These are phyloP conservation scores for Pichia occidentalis DNA, from an alignment of 805 yeast genomes.

Conservation along the genomic window DNA sequence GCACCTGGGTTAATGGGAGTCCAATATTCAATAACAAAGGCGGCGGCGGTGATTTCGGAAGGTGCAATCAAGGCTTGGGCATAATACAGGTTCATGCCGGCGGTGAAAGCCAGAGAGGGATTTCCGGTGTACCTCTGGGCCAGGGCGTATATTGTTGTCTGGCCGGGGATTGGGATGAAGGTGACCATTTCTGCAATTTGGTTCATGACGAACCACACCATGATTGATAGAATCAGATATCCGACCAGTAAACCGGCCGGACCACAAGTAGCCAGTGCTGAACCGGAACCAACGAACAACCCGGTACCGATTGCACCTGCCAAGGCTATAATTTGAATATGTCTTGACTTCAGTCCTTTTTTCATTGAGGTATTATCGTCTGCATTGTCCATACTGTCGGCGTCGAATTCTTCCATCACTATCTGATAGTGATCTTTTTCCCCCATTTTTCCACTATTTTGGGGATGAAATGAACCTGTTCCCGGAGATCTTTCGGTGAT, in stretches of 20 bases:
- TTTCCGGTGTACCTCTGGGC: constrained; percentile 28
- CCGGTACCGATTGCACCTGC: constrained; percentile 72
- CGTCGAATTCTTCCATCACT: constrained; percentile 2
- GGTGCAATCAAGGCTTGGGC: constrained; percentile 31
- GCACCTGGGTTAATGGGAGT: constrained; percentile 47
- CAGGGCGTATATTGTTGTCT: constrained; percentile 26
- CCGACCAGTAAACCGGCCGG: constrained; percentile 43
- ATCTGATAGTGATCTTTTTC: background rate
- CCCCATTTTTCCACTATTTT: background rate
- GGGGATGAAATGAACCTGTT: no score
- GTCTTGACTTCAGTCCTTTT: constrained; percentile 41
- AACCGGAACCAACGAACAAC: constrained; percentile 45
- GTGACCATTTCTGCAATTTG: constrained; percentile 63
- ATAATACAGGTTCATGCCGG: constrained; percentile 33
- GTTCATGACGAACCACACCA: constrained; percentile 60
- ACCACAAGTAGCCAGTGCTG: constrained; percentile 30
- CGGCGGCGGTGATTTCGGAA: constrained; percentile 55
- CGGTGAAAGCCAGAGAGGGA: constrained; percentile 25
- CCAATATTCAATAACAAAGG: constrained; percentile 57
- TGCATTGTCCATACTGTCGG: background rate
- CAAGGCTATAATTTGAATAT: constrained; percentile 58
- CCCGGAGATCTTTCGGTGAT: no score
- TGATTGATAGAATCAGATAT: constrained; percentile 55
- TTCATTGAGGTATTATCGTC: constrained; percentile 22
- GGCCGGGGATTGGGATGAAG: constrained; percentile 53